Evolutionary conservation across 345 rosid species (phyloP), one percentile per base, ranked within the genome.

Genomic region (Physaria fendleri): DNA sequence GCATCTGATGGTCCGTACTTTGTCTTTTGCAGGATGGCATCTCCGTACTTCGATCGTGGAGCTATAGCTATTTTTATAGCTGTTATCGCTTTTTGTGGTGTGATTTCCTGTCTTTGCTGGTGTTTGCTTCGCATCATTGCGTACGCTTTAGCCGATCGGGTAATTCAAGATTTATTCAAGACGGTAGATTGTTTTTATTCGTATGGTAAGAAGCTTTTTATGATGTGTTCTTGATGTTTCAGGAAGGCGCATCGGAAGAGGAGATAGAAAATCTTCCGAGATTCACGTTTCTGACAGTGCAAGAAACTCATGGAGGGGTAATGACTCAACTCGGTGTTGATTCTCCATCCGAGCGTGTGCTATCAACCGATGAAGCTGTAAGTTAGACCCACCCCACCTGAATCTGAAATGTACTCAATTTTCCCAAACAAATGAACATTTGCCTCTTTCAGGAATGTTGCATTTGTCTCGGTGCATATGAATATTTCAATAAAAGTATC

Each of bases 191-290:
- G n/a, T n/a, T n/a, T n/a, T n/a, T n/a, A n/a, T n/a, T n/a, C n/a
- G n/a, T n/a, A n/a, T n/a, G n/a, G n/a, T n/a, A n/a, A n/a, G n/a
- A n/a, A n/a, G n/a, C n/a, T n/a, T n/a, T n/a, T n/a, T n/a, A n/a
- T n/a, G n/a, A n/a, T n/a, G n/a, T n/a, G n/a, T n/a, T n/a, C 2
- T 51, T 68, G 0, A 20, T 34, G 15, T 27, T 16, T 27, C 78
- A 88, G 96, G 96, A 92, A 80, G 96, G 98, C 21, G 95, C 96
- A 32, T 63, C 90, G 2, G 83, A 69, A 55, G 93, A 82, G 70
- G 98, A 88, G 63, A 81, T 88, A 14, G 82, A 84, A 28, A 69
- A 63, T 41, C 69, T 88, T 54, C 84, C 88, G 5, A 85, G 68
- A 59, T 92, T 63, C 84, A 84, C 65, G 62, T 86, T 85, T 71